Base-by-base conservation (phyloP, 352 stramenopile genomes). In the Phytophthora capsici region DNA sequence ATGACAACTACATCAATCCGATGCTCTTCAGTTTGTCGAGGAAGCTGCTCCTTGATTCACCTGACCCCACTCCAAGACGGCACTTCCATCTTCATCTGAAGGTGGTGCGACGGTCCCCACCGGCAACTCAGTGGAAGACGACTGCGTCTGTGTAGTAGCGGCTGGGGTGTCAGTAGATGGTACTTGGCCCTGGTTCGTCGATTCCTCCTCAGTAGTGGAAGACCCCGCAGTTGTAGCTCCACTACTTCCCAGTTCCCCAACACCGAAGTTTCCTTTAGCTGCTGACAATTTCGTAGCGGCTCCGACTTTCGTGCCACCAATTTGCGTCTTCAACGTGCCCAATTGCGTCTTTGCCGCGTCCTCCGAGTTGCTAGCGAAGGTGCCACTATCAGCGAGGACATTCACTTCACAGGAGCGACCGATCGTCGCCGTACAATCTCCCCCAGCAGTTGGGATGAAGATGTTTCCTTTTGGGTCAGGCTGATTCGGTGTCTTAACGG, bases 401-500 rank as follows among this genome's bases (percentile, higher is more conserved):
- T 69, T 69, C 2, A 69, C n/a, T 26, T 63, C 37, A 14, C 60
- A 69, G 14, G 38, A 37, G n/a, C 60, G 60, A 3, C 51, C 60
- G 28, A 64, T 63, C 8, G 37, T 63, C 1, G 63, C 32, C 37
- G 45, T 17, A 30, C 63, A 64, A 20, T 59, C 36, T 14, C 49
- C 25, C 9, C 41, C 60, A 6, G 45, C 45, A 25, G 66, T 48
- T 10, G 67, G 25, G 5, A 67, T 43, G 47, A 72, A 77, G 4
- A 50, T 28, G 40, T 37, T 57, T 20, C 51, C 60, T 22, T 52
- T 22, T 14, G 34, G 23, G 46, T 63, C 45, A 1, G 47, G 40
- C 4, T 48, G 17, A 37, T 54, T 58, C 17, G 51, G 36, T 14
- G 52, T 53, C 19, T 30, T 60, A 36, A 69, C 60, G 38, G 67